Conservation (phyloP, 768 basidiomycete species). For the Termitomyces sp. region DNA sequence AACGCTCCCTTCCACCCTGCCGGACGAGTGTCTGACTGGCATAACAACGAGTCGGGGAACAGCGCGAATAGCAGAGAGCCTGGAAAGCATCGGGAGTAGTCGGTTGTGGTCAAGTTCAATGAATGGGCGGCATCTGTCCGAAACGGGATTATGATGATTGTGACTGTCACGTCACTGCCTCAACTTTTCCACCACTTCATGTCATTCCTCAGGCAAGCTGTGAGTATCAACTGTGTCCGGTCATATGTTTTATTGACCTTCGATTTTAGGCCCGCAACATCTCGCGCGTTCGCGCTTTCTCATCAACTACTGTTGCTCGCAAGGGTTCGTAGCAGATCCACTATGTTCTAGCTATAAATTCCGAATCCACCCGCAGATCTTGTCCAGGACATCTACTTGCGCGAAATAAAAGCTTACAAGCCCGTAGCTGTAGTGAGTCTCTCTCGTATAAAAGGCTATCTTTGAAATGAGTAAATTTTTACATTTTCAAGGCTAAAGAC, state of each 20-base stretch:
- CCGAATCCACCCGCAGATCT: conserved; percentile 64
- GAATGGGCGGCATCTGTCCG: conserved; percentile 7
- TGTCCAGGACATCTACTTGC: conserved; percentile 88
- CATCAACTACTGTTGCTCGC: conserved; percentile 52
- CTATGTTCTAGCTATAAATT: conserved; percentile 16
- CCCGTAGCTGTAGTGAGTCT: conserved; percentile 61
- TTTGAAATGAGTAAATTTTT: background rate
- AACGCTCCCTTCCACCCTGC: conserved; percentile 47
- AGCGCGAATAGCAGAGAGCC: conserved; percentile 34
- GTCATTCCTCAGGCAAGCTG: conserved; percentile 65
- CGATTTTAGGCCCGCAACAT: conserved; percentile 43
- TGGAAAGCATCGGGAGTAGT: conserved; percentile 32
- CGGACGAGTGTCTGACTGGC: conserved; percentile 32
- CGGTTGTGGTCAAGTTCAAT: conserved; percentile 12
- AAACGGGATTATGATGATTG: conserved; percentile 20
- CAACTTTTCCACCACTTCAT: conserved; percentile 45
- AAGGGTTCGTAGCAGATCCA: conserved; percentile 44
- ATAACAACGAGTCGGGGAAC: conserved; percentile 29
- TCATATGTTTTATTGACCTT: background rate
- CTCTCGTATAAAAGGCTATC: background rate
- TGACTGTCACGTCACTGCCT: conserved; percentile 39
- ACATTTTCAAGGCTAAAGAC: conserved; percentile 66
- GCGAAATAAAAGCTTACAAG: conserved; percentile 88
- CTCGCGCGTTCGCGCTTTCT: conserved; percentile 49
- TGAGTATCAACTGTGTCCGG: conserved; percentile 22